phyloP scores from a whole-genome alignment of 208 protist genomes.

The Acanthamoeba castellanii region DNA sequence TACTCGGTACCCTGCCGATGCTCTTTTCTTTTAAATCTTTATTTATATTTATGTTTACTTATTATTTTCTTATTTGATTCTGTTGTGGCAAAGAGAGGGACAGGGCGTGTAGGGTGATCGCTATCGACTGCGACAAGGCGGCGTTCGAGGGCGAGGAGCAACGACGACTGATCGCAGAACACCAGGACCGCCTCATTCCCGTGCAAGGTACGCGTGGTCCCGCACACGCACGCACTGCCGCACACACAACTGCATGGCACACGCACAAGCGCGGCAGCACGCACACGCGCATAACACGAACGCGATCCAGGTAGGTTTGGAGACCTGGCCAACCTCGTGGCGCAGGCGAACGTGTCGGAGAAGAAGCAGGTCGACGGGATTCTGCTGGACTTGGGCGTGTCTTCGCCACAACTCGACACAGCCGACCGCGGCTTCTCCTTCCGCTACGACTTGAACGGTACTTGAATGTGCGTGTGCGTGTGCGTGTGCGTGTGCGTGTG shows the following conservation, averaged over 20 bases:
- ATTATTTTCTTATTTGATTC: background rate
- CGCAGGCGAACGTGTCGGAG: background rate
- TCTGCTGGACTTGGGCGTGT: slow-evolving; percentile 57
- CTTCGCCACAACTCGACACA: slow-evolving; percentile 62
- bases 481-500: background rate
- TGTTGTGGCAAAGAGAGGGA: background rate
- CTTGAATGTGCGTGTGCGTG: background rate
- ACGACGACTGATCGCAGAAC: background rate
- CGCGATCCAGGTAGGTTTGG: slow-evolving; percentile 30
- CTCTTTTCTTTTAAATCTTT: no score
- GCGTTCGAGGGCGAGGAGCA: slow-evolving; percentile 54
- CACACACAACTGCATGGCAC: background rate
- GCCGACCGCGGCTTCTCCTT: slow-evolving; percentile 67
- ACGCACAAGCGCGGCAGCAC: no score
- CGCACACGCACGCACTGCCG: background rate
- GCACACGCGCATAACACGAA: no score
- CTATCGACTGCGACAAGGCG: slow-evolving; percentile 52
- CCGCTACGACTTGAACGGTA: slow-evolving; percentile 38
- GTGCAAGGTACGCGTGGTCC: background rate
- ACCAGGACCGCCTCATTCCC: background rate
- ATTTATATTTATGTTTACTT: background rate
- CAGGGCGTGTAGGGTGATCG: slow-evolving; percentile 30
- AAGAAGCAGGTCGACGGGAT: slow-evolving; percentile 51
- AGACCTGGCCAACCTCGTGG: slow-evolving; percentile 7
- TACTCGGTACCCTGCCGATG: background rate